Evolutionary conservation across 768 basidiomycete genomes (phyloP), one percentile per base, ranked within the genome.

Genomic region (Grammothele lineata): DNA sequence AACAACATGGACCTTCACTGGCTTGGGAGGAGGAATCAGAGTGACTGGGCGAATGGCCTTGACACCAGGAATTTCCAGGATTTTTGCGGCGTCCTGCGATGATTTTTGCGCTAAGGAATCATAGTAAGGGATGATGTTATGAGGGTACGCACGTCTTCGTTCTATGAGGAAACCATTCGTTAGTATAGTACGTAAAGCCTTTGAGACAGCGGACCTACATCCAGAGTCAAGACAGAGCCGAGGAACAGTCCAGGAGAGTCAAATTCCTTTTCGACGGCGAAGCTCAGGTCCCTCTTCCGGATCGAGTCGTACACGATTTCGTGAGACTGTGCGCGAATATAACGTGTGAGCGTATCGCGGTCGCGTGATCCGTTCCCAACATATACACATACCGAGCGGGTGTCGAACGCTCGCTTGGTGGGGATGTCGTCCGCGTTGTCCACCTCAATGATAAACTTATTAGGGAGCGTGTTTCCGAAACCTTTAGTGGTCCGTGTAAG

Each of bases 11-110:
- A 54, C 46, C 37, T 43, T 18, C 32, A 50, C 65, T 32, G 59
- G 76, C 77, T 63, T 64, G 3, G 78, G 77, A 8, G 63, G 62
- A 19, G 69, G 59, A 45, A 76, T 68, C 22, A 57, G 57, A 34
- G 64, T 64, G 26, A 82, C 74, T 3, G 82, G 80, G n/a, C 76
- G 73, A 56, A 84, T 75, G 12, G 74, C 72, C 53, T 75, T 69
- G n/a, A 85, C 72, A 18, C 81, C 82, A 3, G 73, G 65, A 3
- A 73, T 67, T 10, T 62, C 60, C 10, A 68, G 59, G 30, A 86
- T 62, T 14, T 69, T 60, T 24, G 67, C 58, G 9, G 72, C 72
- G 58, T 81, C 77, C 79, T 83, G 40, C 12, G n/a, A n/a, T n/a
- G n/a, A n/a, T n/a, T n/a, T n/a, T n/a, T n/a, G n/a, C n/a, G n/a